Percentiles rank a stretch among this genome's conserved stretches.
Conservation (phyloP, 2,329 filamentous ascomycete genomes). For the Fusarium transvaalense region DNA sequence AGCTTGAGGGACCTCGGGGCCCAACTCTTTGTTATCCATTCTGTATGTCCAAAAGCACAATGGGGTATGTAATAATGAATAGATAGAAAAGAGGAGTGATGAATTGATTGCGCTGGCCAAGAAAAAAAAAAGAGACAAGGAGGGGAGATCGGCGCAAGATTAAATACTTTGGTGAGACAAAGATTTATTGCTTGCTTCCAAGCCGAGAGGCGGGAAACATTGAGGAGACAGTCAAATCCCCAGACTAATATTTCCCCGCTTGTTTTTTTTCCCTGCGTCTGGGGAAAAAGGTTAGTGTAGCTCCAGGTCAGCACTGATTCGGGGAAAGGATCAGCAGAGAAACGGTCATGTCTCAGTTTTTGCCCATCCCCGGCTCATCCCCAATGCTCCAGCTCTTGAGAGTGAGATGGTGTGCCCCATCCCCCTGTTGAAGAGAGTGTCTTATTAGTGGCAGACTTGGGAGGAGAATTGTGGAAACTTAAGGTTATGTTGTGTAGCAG, state of each 20-base stretch:
- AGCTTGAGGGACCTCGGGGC: constrained; percentile 17
- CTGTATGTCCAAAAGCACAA: not conserved
- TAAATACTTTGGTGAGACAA: constrained; percentile 17
- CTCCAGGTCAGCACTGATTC: constrained; percentile 9
- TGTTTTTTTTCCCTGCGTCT: not conserved
- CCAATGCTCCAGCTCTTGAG: not conserved
- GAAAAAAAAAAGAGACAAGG: not conserved
- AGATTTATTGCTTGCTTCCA: not conserved
- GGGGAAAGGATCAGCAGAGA: constrained; percentile 21
- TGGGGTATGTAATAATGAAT: not conserved
- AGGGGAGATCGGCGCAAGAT: constrained; percentile 13
- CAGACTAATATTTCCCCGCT: not conserved
- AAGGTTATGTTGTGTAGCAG: constrained; percentile 15
- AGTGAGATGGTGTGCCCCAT: not conserved
- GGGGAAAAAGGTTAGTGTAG: constrained; percentile 5
- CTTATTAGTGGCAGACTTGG: not conserved
- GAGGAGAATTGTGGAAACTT: constrained; percentile 23
- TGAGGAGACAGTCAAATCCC: not conserved
- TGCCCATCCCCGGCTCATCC: constrained; percentile 25
- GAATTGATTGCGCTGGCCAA: not conserved
- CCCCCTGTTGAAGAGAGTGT: not conserved
- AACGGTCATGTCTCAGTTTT: not conserved
- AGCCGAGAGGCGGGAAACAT: not conserved
- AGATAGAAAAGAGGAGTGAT: not conserved
- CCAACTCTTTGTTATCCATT: constrained; percentile 29